phyloP scores from a whole-genome alignment of 208 protist genomes.

The Spongospora subterranea region DNA sequence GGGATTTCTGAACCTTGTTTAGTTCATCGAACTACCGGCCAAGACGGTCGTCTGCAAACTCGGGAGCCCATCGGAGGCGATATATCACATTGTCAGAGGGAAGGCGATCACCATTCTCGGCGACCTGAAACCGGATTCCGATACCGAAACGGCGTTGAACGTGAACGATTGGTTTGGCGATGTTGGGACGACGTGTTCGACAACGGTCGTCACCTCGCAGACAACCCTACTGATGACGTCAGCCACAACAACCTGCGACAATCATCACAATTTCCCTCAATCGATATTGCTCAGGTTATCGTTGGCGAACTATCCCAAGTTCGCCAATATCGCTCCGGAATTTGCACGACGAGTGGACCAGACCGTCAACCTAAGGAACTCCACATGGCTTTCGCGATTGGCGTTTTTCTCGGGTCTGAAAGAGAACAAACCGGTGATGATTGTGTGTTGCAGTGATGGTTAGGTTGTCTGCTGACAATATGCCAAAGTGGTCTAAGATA shows the following conservation, averaged over 20 bases:
- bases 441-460: background rate
- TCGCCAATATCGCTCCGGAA: constrained; percentile 20
- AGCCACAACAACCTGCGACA: too few species aligned
- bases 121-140: background rate
- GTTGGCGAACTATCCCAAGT: constrained; percentile 16
- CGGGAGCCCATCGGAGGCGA: background rate
- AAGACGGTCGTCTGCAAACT: background rate
- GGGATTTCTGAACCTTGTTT: background rate
- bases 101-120: background rate
- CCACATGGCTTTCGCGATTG: constrained; percentile 17
- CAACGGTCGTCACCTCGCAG: background rate
- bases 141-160: background rate
- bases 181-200: background rate
- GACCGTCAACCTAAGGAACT: constrained; percentile 44
- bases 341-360: constrained; percentile 41
- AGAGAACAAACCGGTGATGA: constrained; percentile 18
- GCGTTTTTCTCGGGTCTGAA: constrained; percentile 42
- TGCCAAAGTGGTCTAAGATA: constrained; percentile 54
- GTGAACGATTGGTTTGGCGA: constrained; percentile 51
- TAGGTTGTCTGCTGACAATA: background rate
- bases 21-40: background rate
- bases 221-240: constrained; percentile 5
- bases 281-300: background rate
- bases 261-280: too few species aligned
- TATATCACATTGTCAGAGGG: constrained; percentile 28